Evolutionary conservation across 129 eudicot species (phyloP).

Genomic region (Rutidosis leptorrhynchoides): DNA sequence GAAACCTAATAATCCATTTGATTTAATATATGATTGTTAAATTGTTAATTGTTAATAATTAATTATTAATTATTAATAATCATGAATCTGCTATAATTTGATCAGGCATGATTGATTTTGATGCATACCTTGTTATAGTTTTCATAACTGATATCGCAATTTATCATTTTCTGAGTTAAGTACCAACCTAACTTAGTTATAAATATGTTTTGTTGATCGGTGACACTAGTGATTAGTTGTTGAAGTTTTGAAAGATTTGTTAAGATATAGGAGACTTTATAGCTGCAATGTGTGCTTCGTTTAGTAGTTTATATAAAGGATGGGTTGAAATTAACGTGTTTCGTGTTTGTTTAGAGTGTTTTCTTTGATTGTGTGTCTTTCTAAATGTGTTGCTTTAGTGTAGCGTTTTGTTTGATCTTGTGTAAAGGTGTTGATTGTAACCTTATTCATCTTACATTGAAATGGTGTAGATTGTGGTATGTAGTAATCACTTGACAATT

Average conservation of each 20-base stretch:
- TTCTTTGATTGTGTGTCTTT: background rate
- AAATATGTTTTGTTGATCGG: background rate
- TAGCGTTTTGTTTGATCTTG: background rate
- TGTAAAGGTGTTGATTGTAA: conserved; percentile 1
- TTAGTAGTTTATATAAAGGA: background rate
- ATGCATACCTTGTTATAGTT: background rate
- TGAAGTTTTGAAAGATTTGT: background rate
- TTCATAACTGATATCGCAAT: background rate
- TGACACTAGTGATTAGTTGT: too few relatives aligned
- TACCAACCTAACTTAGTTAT: background rate
- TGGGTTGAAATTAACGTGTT: background rate
- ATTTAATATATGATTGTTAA: background rate
- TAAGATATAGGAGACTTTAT: background rate
- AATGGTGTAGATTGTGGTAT: conserved; percentile 57
- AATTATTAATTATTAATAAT: background rate
- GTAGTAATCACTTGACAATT: conserved; percentile 61
- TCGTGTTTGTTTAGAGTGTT: background rate
- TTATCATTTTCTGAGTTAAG: background rate
- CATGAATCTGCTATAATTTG: background rate
- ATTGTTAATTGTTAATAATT: background rate
- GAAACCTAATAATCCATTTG: background rate
- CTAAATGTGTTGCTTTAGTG: background rate
- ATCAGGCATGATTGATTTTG: conserved; percentile 2
- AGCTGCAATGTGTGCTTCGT: background rate
- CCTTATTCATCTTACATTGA: background rate